Evolutionary conservation across 768 basidiomycete genomes (phyloP).

Genomic region (Termitomyces sp.): DNA sequence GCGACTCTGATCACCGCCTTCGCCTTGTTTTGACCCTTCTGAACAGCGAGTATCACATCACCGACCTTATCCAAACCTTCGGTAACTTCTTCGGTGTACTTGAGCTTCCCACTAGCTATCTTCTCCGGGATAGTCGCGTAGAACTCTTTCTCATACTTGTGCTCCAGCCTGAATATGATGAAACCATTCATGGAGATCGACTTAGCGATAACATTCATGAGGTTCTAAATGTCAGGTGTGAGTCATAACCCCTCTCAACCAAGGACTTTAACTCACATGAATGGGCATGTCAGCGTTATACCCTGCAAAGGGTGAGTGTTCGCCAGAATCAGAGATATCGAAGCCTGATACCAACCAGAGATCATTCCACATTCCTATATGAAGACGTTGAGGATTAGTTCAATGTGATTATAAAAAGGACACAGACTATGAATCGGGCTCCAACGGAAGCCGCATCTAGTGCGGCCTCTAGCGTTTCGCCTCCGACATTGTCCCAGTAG

Average conservation of each 20-base stretch:
- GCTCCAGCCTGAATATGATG: slow-evolving; percentile 23
- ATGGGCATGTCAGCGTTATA: slow-evolving; percentile 27
- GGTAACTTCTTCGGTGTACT: slow-evolving; percentile 39
- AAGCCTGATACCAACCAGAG: slow-evolving; percentile 15
- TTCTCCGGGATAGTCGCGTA: slow-evolving; percentile 30
- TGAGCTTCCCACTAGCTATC: slow-evolving; percentile 40
- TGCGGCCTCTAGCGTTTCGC: slow-evolving; percentile 54
- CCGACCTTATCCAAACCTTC: slow-evolving; percentile 36
- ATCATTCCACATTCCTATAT: slow-evolving; percentile 36
- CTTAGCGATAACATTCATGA: slow-evolving; percentile 32
- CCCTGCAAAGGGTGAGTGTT: background rate
- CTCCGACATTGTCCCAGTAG: slow-evolving; percentile 58
- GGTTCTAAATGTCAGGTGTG: slow-evolving; percentile 24
- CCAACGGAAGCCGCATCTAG: slow-evolving; percentile 36
- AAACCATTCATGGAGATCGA: slow-evolving; percentile 34
- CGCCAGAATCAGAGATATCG: background rate
- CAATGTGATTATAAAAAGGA: background rate
- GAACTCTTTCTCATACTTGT: slow-evolving; percentile 36
- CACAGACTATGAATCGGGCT: slow-evolving; percentile 40
- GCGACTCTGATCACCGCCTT: slow-evolving; percentile 24
- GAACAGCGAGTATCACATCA: slow-evolving; percentile 28
- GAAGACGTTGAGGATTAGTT: background rate
- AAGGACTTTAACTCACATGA: slow-evolving; percentile 16
- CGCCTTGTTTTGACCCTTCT: slow-evolving; percentile 21
- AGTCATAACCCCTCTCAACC: background rate